Conservation (phyloP, 2,329 filamentous ascomycete genomes). For the Gaeumannomyces sp. region DNA sequence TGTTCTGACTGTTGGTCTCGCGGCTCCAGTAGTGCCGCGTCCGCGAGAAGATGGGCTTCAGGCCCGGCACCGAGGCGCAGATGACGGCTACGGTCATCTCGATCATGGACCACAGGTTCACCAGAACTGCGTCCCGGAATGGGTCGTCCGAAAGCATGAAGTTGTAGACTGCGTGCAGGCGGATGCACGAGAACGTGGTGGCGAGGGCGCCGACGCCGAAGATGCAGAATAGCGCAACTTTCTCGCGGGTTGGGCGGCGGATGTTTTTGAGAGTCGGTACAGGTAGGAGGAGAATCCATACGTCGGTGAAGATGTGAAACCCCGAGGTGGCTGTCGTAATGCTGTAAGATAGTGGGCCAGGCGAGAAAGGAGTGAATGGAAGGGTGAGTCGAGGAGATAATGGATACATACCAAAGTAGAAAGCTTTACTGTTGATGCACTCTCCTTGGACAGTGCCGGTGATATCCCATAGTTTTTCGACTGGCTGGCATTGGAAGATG, state of each 20-base stretch:
- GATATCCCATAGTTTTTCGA: slow-evolving; percentile 36
- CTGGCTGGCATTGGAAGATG: slow-evolving; percentile 34
- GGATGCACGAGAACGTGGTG: slow-evolving; percentile 30
- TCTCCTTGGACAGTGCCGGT: slow-evolving; percentile 22
- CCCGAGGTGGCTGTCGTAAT: background rate
- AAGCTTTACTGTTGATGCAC: slow-evolving; percentile 35
- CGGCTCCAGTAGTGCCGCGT: background rate
- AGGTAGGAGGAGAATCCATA: slow-evolving; percentile 38
- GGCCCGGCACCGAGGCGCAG: slow-evolving; percentile 41
- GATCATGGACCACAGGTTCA: slow-evolving; percentile 40
- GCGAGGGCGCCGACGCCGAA: slow-evolving; percentile 36
- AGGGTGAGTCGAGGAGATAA: background rate
- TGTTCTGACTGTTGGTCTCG: no score
- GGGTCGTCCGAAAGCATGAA: slow-evolving; percentile 31
- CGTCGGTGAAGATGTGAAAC: slow-evolving; percentile 40
- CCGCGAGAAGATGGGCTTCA: slow-evolving; percentile 34
- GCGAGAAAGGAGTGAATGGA: no score
- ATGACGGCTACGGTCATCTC: slow-evolving; percentile 44
- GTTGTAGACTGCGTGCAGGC: slow-evolving; percentile 32
- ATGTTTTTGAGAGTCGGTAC: slow-evolving; percentile 37
- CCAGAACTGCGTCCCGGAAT: slow-evolving; percentile 26
- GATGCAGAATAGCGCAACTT: slow-evolving; percentile 40
- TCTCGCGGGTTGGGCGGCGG: slow-evolving; percentile 40
- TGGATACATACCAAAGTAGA: slow-evolving; percentile 32
- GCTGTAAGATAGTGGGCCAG: no score